Conservation (phyloP, 139 green algal genomes). For the Tetradesmus lagerheimii region DNA sequence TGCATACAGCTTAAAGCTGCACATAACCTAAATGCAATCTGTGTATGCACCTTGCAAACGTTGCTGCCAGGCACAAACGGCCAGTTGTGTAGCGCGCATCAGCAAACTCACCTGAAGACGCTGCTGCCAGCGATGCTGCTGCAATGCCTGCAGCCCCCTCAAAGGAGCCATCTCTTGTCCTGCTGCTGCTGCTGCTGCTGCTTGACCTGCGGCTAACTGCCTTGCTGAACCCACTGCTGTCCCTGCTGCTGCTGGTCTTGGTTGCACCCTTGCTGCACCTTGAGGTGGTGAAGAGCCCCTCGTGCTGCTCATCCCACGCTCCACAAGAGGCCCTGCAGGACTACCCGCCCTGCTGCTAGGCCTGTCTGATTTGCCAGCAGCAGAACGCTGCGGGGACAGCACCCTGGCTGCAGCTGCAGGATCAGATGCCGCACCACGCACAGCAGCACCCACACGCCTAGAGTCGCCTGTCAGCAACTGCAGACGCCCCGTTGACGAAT, state of each 20-base stretch:
- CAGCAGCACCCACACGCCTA: neutral
- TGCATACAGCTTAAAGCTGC: no score
- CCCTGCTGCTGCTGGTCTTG: neutral
- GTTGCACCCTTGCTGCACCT: neutral
- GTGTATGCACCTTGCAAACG: no score
- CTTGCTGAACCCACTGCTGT: neutral
- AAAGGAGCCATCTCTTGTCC: neutral
- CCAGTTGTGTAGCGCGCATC: no score
- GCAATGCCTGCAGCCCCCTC: constrained; percentile 15
- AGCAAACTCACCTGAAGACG: neutral
- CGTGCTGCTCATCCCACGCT: neutral
- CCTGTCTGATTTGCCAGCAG: neutral
- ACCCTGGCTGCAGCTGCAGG: neutral
- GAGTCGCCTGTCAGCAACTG: no score
- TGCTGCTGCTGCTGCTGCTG: constrained; percentile 13
- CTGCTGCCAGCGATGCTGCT: constrained; percentile 35
- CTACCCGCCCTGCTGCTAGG: neutral
- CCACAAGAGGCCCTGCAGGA: neutral
- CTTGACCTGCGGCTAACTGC: neutral
- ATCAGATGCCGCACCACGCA: neutral
- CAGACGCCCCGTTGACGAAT: neutral
- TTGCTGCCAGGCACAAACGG: no score
- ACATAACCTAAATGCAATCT: no score
- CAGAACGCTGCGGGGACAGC: neutral
- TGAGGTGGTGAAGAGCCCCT: neutral